These are phyloP conservation scores for Gomphus bonarii DNA, from an alignment of 1,284 basidiomycete species.

Conservation along the genomic window DNA sequence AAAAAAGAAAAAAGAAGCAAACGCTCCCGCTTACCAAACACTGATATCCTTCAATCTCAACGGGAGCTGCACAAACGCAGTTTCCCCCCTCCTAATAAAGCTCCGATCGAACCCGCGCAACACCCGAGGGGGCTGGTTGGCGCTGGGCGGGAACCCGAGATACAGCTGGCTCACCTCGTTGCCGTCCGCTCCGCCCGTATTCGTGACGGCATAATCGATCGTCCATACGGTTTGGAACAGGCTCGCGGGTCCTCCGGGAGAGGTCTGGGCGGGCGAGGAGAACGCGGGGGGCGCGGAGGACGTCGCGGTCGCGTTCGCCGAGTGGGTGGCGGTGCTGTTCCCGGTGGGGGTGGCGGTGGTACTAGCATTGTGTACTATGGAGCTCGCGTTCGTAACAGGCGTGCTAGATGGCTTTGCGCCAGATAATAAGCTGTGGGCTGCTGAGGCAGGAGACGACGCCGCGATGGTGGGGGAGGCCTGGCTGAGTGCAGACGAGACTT, in stretches of 20 bases:
- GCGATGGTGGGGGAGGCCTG: not conserved
- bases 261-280: not conserved
- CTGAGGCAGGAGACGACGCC: not conserved
- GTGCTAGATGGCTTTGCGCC: not conserved
- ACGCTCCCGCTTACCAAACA: slow-evolving; percentile 31
- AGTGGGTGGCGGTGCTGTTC: not conserved
- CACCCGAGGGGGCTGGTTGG: slow-evolving; percentile 49
- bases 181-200: slow-evolving; percentile 45
- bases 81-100: slow-evolving; percentile 37
- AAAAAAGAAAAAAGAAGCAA: slow-evolving; percentile 26
- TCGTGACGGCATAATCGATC: slow-evolving; percentile 49
- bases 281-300: slow-evolving; percentile 10
- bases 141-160: slow-evolving; percentile 43
- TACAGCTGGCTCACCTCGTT: slow-evolving; percentile 51
- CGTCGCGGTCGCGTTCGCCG: slow-evolving; percentile 13
- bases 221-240: slow-evolving; percentile 52
- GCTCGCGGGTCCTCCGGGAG: slow-evolving; percentile 17
- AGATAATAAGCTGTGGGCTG: not conserved
- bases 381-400: not conserved
- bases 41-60: slow-evolving; percentile 42
- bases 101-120: slow-evolving; percentile 60
- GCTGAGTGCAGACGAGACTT: not conserved
- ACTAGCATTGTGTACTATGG: not conserved
- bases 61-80: slow-evolving; percentile 36
- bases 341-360: not conserved